These are phyloP conservation scores for Mucor lusitanicus DNA, from an alignment of 371 early-diverging fungal genomes.

Conservation along the genomic window DNA sequence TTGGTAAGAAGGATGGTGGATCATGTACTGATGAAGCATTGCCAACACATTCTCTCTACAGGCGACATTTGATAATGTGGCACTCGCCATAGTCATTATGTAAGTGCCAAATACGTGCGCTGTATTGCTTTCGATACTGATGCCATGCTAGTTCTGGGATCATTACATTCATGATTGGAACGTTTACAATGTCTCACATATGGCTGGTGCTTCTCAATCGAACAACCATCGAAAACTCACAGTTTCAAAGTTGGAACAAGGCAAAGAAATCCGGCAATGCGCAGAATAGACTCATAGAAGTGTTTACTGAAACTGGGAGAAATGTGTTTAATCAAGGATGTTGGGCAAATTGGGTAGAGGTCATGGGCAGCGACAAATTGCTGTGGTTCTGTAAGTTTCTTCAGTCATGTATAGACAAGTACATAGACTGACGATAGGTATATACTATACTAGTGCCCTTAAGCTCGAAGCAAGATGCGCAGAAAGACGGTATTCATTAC, in stretches of 20 bases:
- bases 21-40: not conserved
- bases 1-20: conserved; percentile 23
- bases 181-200: conserved; percentile 47
- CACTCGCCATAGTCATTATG: conserved; percentile 30
- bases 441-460: conserved; percentile 21
- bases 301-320: conserved; percentile 31
- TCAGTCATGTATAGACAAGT: not conserved
- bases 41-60: not conserved
- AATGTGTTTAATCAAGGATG: conserved; percentile 45
- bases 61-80: conserved; percentile 26
- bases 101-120: conserved; percentile 11
- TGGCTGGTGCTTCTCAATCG: conserved; percentile 47
- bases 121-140: not conserved
- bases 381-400: conserved; percentile 39
- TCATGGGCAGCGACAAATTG: conserved; percentile 31
- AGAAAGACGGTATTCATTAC: conserved; percentile 21
- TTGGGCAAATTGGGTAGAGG: conserved; percentile 31
- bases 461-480: not conserved
- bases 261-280: conserved; percentile 4
- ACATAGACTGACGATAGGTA: not conserved
- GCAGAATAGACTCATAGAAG: conserved; percentile 8
- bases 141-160: conserved; percentile 18
- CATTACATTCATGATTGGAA: conserved; percentile 34
- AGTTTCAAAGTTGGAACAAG: conserved; percentile 30
- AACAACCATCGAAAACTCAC: conserved; percentile 54